Base-by-base conservation (phyloP, 768 basidiomycete species). In the Calocybe indica region DNA sequence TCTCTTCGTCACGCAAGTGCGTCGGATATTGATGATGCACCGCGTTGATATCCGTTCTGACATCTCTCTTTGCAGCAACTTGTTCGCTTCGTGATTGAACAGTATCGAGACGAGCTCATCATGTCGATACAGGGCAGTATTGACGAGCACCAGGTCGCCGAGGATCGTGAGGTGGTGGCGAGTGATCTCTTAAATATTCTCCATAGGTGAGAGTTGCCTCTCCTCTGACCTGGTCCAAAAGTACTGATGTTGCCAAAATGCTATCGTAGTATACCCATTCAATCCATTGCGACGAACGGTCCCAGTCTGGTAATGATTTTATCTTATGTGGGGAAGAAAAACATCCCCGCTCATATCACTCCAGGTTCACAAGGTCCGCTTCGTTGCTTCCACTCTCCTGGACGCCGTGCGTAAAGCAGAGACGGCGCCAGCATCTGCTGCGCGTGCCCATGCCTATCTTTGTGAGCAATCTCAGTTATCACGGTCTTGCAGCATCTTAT, bases 281-380 rank as follows among this genome's bases (percentile, higher is more conserved):
- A 92, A 63, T 90, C 89, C 31, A 92, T 94, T 56, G 92, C 91
- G 32, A 88, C 85, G 42, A 92, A 88, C 58, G 88, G 88, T 4
- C 88, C 88, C 5, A 88, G 86, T 47, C 67, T 90, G 71, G 87
- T 70, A 36, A 55, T 64, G 49, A 4, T 22, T 22, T 22, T 1
- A 22, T 22, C 4, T 22, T 22, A 22, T 22, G 4, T 22, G 2
- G 22, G 22, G 4, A 22, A 22, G 4, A 22, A 4, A 22, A 22
- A 13, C 12, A 39, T n/a, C 43, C 13, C 54, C 59, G 30, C 52
- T 67, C 32, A 53, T 37, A 6, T 40, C 46, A 47, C 50, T 28
- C 37, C 52, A 86, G 83, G 89, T 94, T 11, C 85, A 89, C 62
- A 94, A 94, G 75, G 91, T 94, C 52, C 83, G 92, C 49, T 94